Evolutionary conservation across 306 rosid genomes (phyloP).

Genomic region (Malus orientalis): DNA sequence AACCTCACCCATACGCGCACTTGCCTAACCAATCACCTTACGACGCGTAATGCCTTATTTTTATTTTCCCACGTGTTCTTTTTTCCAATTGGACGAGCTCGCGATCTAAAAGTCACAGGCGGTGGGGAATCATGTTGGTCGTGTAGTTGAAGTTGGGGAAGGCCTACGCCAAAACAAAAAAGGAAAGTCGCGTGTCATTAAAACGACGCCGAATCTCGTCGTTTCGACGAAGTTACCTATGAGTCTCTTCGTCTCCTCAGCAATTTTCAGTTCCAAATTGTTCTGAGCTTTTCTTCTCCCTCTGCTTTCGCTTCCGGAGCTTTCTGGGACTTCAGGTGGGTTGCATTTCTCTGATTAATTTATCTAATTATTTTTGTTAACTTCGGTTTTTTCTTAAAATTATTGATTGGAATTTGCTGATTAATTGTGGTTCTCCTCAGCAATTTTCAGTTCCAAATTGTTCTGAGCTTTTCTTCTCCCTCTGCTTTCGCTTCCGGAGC

Average conservation of each 20-base stretch:
- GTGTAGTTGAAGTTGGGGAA: neutral
- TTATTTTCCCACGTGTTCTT: neutral
- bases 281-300: neutral
- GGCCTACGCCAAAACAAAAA: neutral
- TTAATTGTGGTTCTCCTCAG: neutral
- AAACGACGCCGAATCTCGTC: slow-evolving; percentile 25
- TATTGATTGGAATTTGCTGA: neutral
- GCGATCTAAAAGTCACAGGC: neutral
- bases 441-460: neutral
- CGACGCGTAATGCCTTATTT: neutral
- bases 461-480: neutral
- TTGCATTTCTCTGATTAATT: neutral
- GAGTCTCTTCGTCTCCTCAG: neutral
- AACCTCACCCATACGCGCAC: neutral
- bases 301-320: neutral
- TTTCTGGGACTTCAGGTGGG: neutral
- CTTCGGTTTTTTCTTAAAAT: neutral
- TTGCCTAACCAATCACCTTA: neutral
- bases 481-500: neutral
- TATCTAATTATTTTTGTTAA: neutral
- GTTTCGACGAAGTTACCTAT: slow-evolving; percentile 1
- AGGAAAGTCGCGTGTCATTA: neutral
- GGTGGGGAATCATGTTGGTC: neutral
- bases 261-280: neutral
- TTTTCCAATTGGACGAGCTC: neutral